A percentile compares a stretch with the other conserved stretches of the same genome.
These are phyloP conservation scores for Suhomyces bokatorum DNA, from an alignment of 1,139 yeast species.

Conservation along the genomic window DNA sequence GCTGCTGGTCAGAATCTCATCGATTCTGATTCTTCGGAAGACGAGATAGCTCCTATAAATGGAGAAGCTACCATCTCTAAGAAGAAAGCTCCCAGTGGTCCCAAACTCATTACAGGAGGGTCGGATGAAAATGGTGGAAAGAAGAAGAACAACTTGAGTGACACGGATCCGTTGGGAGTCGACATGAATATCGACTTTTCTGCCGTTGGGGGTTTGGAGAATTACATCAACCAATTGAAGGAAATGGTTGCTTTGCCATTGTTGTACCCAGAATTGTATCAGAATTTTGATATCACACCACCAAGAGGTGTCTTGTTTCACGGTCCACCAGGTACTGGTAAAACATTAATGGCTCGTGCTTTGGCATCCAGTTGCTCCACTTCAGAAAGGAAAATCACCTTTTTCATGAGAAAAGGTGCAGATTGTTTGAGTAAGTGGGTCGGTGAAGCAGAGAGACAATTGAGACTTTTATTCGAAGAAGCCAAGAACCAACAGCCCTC, in stretches of 20 bases:
- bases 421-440: conserved; percentile 98
- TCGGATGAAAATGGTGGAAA: conserved; percentile 30
- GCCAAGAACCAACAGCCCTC: conserved; percentile 96
- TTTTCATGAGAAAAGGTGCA: conserved; percentile 98
- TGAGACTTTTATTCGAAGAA: conserved; percentile 87
- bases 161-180: conserved; percentile 91
- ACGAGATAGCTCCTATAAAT: conserved; percentile 45
- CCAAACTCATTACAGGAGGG: conserved; percentile 39
- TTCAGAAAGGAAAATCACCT: conserved; percentile 79
- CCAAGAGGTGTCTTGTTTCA: conserved; percentile 98
- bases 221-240: conserved; percentile 85
- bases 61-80: conserved; percentile 38
- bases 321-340: conserved; percentile 99
- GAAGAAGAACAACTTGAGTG: conserved; percentile 77
- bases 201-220: conserved; percentile 90
- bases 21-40: conserved; percentile 78
- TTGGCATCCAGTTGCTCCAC: conserved; percentile 93
- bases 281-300: conserved; percentile 87
- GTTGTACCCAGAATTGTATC: conserved; percentile 90
- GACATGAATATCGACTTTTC: conserved; percentile 91
- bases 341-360: conserved; percentile 96
- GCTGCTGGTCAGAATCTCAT: conserved; percentile 52
- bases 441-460: conserved; percentile 97
- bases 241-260: conserved; percentile 97
- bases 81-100: conserved; percentile 22